These are phyloP conservation scores for Acorus gramineus DNA, from an alignment of 106 monocot genomes.

Conservation along the genomic window DNA sequence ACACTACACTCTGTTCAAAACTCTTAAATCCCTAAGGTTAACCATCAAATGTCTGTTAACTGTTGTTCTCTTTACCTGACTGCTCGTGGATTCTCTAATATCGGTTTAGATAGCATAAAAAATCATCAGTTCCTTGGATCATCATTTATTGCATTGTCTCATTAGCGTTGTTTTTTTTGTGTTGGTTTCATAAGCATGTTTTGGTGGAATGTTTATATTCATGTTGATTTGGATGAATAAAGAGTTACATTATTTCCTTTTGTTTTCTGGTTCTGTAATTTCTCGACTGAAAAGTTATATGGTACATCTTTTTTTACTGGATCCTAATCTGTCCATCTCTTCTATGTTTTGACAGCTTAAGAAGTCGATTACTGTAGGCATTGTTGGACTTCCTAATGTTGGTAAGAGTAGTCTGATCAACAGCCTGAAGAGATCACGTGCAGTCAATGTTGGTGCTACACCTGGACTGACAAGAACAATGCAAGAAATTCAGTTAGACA, in stretches of 20 bases:
- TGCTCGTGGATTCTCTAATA: too few relatives aligned
- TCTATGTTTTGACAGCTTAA: constrained; percentile 47
- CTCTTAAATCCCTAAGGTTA: too few relatives aligned
- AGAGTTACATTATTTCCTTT: too few relatives aligned
- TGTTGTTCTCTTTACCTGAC: background rate
- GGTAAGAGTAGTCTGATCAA: constrained; percentile 99
- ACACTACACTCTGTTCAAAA: background rate
- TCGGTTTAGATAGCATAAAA: too few relatives aligned
- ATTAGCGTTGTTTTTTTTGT: too few relatives aligned
- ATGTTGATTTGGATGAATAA: too few relatives aligned
- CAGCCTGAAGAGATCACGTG: constrained; percentile 93
- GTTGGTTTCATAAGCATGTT: too few relatives aligned
- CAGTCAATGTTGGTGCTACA: constrained; percentile 93
- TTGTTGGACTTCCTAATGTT: constrained; percentile 97
- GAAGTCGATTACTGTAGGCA: constrained; percentile 83
- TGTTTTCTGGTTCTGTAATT: too few relatives aligned
- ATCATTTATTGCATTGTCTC: too few relatives aligned
- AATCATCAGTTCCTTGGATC: too few relatives aligned
- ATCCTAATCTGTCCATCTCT: background rate
- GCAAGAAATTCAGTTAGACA: constrained; percentile 97
- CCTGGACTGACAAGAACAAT: constrained; percentile 90
- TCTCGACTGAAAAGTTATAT: background rate
- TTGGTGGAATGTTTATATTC: too few relatives aligned
- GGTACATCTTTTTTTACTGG: background rate
- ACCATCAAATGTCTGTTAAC: background rate